phyloP scores from a whole-genome alignment of 768 basidiomycete species.

The Mycena indigotica region DNA sequence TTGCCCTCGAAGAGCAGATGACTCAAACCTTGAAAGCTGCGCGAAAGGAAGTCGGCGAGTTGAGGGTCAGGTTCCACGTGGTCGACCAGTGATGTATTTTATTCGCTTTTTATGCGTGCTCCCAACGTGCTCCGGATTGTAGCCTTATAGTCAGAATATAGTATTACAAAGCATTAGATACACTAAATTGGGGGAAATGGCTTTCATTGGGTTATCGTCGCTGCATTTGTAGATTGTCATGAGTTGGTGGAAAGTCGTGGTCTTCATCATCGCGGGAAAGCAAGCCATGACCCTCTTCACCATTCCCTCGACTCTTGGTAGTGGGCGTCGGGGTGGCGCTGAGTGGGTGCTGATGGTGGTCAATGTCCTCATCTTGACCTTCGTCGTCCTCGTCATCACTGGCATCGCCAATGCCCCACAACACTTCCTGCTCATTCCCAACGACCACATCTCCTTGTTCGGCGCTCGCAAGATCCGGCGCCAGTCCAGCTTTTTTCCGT shows the following conservation, averaged over 20 bases:
- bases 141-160: constrained; percentile 6
- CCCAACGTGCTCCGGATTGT: constrained; percentile 4
- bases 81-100: constrained; percentile 26
- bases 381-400: constrained; percentile 65
- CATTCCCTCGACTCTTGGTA: constrained; percentile 21
- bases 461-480: constrained; percentile 30
- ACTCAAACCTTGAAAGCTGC: constrained; percentile 52
- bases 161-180: constrained; percentile 8
- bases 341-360: constrained; percentile 46
- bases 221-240: constrained; percentile 2
- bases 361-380: constrained; percentile 46
- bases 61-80: constrained; percentile 64
- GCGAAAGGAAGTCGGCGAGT: constrained; percentile 71
- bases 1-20: constrained; percentile 65
- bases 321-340: constrained; percentile 22
- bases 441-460: constrained; percentile 42
- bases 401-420: constrained; percentile 76
- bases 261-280: constrained; percentile 38
- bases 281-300: constrained; percentile 49
- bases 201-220: neutral
- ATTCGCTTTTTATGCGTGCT: constrained; percentile 13
- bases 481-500: constrained; percentile 13
- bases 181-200: constrained; percentile 4
- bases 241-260: constrained; percentile 6
- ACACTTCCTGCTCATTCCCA: constrained; percentile 46